Evolutionary conservation across 345 rosid genomes (phyloP), one percentile per base, ranked within the genome.

Genomic region (Euphorbia tirucalli): DNA sequence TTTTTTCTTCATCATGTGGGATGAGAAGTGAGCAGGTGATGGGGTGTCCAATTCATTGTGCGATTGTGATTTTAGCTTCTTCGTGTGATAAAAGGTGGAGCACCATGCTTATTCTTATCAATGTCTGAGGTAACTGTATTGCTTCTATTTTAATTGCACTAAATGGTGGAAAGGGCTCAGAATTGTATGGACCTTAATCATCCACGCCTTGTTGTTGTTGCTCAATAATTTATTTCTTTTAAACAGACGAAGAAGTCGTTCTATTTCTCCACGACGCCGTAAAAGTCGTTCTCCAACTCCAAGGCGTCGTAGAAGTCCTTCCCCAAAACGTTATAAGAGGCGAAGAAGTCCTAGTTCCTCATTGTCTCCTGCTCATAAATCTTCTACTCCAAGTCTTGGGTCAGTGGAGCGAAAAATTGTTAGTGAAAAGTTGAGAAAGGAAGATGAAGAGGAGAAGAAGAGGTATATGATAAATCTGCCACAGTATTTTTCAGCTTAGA

Each of bases 31-130:
- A 85, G 87, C 98, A 83, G 97, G 86, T 88, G 88, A 83, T 89
- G 84, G 81, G 87, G 83, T 92, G 78, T 89, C 83, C 87, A 86
- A 41, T 88, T 87, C 78, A 81, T 89, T 89, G 90, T 85, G 87
- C 90, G 82, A 79, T 89, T 87, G 76, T 88, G 88, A 87, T 87
- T 70, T 88, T 92, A 84, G 84, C 96, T 89, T 89, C 99, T 82
- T 87, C 95, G 27, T 95, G 82, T 93, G 93, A 84, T 89, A 85
- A 92, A 87, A 81, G 96, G 82, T 88, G 99, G 99, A 86, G 98
- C 89, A 65, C 83, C 72, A 76, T 83, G 88, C 76, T 88, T 76
- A 62, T 84, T 82, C 94, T 85, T 87, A 81, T 84, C 92, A 87
- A 78, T 89, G 86, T 85, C 67, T 85, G 96, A 95, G 99, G 99